Base-by-base conservation (phyloP, 306 rosid species). In the Citrullus colocynthis region DNA sequence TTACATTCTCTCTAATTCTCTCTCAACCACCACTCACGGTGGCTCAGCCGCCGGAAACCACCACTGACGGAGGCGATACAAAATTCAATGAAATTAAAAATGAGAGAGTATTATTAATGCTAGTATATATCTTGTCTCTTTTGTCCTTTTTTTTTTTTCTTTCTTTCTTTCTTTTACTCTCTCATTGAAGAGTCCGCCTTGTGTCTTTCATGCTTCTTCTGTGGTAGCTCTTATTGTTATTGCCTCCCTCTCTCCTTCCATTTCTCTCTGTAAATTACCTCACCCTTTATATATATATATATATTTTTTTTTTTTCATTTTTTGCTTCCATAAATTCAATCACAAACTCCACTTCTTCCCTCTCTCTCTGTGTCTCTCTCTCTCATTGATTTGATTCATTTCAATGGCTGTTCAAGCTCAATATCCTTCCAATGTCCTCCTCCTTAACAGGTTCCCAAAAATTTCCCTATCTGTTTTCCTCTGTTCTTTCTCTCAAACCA, bases 381-480 rank as follows among this genome's bases (percentile, higher is more conserved):
- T 60, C 71, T 2, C 63, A 15, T 59, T 63, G 32, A 48, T 48
- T 48, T 48, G 17, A 65, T 64, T 48, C 82, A 49, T 72, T 76
- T 74, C 78, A 71, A 93, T 95, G 99, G 97, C 99, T 5, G 99
- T 95, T 78, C 99, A 95, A 88, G 99, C 99, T 89, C 99, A 95
- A 82, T 92, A 92, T 81, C 97, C 97, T 24, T 95, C 96, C 63
- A 95, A 90, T 82, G 78, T 85, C 24, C 93, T 92, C 78, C 82
- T 90, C 24, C 86, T 89, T 41, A 92, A 89, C 88, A 90, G 98
- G 98, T 93, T 75, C 74, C 48, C 54, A 42, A 52, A 51, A 76
- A 55, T 39, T 15, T 3, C 55, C 49, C 4, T 61, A 36, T 11
- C 8, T 6, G 57, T 56, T 57, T 32, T 28, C 28, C 24, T 54